A percentile compares a stretch with the other conserved stretches of the same genome.
Conservation (phyloP, 495 filamentous ascomycete genomes). For the Cairneyella variabilis region DNA sequence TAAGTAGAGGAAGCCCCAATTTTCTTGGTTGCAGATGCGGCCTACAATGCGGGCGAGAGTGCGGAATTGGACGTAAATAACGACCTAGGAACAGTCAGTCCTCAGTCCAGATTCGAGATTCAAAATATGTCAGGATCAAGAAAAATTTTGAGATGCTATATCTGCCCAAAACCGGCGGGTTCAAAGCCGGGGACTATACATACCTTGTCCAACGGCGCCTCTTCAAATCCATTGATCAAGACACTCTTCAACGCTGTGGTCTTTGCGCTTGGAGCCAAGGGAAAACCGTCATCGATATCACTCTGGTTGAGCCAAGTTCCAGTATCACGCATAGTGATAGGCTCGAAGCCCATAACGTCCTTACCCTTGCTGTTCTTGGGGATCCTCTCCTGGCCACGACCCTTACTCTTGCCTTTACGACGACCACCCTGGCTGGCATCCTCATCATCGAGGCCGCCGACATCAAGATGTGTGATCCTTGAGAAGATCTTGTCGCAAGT, state of each 20-base stretch:
- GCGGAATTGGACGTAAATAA: constrained; percentile 35
- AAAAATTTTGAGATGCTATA: neutral
- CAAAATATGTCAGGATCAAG: neutral
- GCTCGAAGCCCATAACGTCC: constrained; percentile 24
- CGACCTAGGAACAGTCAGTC: constrained; percentile 4
- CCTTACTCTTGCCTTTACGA: too few relatives aligned
- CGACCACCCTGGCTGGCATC: neutral
- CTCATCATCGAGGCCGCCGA: constrained; percentile 2
- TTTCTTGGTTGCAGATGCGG: constrained; percentile 25
- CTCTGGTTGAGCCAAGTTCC: constrained; percentile 14
- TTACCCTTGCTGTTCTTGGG: constrained; percentile 8
- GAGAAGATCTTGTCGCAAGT: constrained; percentile 1
- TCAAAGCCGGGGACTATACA: neutral
- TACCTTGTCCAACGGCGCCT: constrained; percentile 38
- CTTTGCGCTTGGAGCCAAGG: constrained; percentile 29
- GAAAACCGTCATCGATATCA: constrained; percentile 10
- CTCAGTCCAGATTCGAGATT: neutral
- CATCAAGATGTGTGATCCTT: neutral
- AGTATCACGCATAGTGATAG: neutral
- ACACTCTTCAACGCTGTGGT: constrained; percentile 27
- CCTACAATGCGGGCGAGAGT: constrained; percentile 31
- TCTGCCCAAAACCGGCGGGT: too few relatives aligned
- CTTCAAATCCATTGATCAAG: constrained; percentile 28
- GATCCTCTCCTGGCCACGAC: constrained; percentile 6
- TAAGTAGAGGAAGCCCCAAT: constrained; percentile 29